phyloP scores from a whole-genome alignment of 805 yeast species.

The Blastobotrys attinorum region DNA sequence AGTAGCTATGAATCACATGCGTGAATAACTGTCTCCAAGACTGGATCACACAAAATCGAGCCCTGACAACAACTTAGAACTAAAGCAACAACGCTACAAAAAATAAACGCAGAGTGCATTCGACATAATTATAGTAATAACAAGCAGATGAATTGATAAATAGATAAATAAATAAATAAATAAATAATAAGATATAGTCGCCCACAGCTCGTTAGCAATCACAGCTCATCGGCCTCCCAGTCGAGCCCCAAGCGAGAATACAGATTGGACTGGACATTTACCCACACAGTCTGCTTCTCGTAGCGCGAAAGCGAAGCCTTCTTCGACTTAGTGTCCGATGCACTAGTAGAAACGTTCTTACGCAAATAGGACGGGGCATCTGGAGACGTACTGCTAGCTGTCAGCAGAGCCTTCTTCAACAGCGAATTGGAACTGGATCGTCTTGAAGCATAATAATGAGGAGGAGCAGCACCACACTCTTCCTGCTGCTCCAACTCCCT shows the following conservation, averaged over 20 bases:
- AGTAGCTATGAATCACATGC: too few relatives aligned
- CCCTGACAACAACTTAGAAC: too few relatives aligned
- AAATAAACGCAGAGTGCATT: too few relatives aligned
- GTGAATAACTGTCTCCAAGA: too few relatives aligned
- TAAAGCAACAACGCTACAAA: too few relatives aligned
- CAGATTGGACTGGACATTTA: constrained; percentile 51
- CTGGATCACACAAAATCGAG: too few relatives aligned
- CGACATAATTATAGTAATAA: too few relatives aligned
- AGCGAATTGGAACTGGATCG: constrained; percentile 16
- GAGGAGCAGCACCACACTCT: background rate
- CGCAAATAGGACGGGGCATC: constrained; percentile 16
- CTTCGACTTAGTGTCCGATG: constrained; percentile 11
- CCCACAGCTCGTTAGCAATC: background rate
- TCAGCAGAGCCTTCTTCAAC: constrained; percentile 29
- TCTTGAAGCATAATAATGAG: background rate
- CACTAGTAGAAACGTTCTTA: constrained; percentile 19
- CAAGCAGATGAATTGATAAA: too few relatives aligned
- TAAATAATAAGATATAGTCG: background rate
- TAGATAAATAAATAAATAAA: background rate
- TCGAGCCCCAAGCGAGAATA: constrained; percentile 52
- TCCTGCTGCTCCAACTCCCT: constrained; percentile 5
- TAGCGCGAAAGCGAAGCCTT: constrained; percentile 37
- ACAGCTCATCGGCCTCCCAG: constrained; percentile 37
- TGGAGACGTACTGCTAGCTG: constrained; percentile 22
- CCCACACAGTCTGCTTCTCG: constrained; percentile 56